Conservation (phyloP, 192 early-diverging fungal genomes). For the Phycomyces nitens region DNA sequence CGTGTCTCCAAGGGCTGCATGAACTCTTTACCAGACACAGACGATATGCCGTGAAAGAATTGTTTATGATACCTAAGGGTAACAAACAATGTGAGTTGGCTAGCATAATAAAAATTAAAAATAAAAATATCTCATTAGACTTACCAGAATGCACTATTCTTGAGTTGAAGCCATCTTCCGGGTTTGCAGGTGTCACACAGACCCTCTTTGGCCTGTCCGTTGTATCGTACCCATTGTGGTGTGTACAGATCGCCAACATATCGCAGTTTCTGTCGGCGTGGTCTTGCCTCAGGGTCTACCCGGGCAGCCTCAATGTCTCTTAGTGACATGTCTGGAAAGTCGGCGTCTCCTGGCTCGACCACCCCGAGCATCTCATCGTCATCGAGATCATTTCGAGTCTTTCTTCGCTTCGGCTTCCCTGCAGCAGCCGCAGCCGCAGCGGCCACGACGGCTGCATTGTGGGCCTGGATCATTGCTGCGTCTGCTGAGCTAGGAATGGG, state of each 20-base stretch:
- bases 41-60: conserved; percentile 84
- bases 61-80: conserved; percentile 78
- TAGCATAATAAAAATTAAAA: no score
- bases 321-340: conserved; percentile 30
- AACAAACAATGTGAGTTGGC: no score
- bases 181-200: conserved; percentile 80
- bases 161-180: conserved; percentile 84
- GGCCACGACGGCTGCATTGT: background rate
- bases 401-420: conserved; percentile 17
- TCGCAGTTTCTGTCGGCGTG: conserved; percentile 69
- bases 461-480: background rate
- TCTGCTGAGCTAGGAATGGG: conserved; percentile 9
- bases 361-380: conserved; percentile 9
- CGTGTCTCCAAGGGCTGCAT: conserved; percentile 69
- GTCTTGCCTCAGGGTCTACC: conserved; percentile 49
- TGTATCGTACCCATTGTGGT: conserved; percentile 77
- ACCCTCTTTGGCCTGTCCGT: conserved; percentile 74
- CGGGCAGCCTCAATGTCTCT: conserved; percentile 42
- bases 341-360: conserved; percentile 18
- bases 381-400: conserved; percentile 7
- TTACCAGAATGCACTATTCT: conserved; percentile 85
- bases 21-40: conserved; percentile 74
- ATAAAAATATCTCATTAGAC: conserved; percentile 4
- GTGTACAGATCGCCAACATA: conserved; percentile 76
- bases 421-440: background rate